Evolutionary conservation across 2,329 filamentous ascomycete genomes (phyloP).

Genomic region (Verticillium nubilum): DNA sequence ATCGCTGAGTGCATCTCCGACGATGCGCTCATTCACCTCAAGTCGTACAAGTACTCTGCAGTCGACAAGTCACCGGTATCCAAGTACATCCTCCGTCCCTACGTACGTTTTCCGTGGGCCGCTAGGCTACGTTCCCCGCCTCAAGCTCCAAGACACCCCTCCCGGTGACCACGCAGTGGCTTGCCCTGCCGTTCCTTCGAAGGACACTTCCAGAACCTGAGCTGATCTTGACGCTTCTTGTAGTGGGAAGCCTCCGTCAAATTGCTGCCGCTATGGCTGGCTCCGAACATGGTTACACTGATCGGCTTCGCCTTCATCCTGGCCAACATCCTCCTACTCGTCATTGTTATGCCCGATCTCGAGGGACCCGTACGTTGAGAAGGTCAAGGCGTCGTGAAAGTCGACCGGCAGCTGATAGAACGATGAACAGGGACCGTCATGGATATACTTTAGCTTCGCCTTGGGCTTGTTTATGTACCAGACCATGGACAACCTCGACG

Average conservation of each 20-base stretch:
- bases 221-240: slow-evolving; percentile 13
- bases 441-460: slow-evolving; percentile 95
- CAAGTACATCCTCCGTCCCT: slow-evolving; percentile 88
- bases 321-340: slow-evolving; percentile 68
- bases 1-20: slow-evolving; percentile 75
- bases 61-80: slow-evolving; percentile 95
- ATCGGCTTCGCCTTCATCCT: slow-evolving; percentile 94
- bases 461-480: slow-evolving; percentile 98
- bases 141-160: background rate
- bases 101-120: slow-evolving; percentile 56
- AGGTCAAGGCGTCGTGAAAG: too few relatives aligned
- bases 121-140: slow-evolving; percentile 2
- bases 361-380: slow-evolving; percentile 68
- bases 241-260: slow-evolving; percentile 98
- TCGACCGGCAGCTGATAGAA: background rate
- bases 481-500: slow-evolving; percentile 98
- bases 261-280: slow-evolving; percentile 88
- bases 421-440: slow-evolving; percentile 65
- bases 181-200: slow-evolving; percentile 1
- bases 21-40: slow-evolving; percentile 84
- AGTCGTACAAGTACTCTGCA: slow-evolving; percentile 94
- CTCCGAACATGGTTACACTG: slow-evolving; percentile 95
- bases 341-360: slow-evolving; percentile 81
- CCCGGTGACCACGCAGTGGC: slow-evolving; percentile 7
- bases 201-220: slow-evolving; percentile 10